Evolutionary conservation across 2,329 filamentous ascomycete species (phyloP).

Genomic region (Colletotrichum sp.): DNA sequence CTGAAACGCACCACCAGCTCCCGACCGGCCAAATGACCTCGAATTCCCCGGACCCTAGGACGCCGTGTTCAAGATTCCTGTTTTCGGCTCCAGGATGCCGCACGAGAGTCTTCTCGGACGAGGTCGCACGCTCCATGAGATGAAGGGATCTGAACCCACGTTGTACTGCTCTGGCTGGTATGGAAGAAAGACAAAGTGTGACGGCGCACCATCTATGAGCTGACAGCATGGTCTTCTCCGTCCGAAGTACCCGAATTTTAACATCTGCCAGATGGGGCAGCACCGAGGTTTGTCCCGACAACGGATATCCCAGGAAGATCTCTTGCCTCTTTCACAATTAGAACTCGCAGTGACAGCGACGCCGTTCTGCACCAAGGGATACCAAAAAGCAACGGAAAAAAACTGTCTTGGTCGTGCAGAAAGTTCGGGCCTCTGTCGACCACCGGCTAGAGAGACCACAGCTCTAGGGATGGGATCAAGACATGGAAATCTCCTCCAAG

Average conservation of each 20-base stretch:
- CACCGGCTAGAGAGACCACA: background rate
- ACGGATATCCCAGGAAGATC: background rate
- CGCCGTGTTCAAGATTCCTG: background rate
- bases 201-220: background rate
- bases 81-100: background rate
- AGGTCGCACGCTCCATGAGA: background rate
- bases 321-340: background rate
- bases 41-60: background rate
- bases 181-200: conserved; percentile 13
- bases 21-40: background rate
- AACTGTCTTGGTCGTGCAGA: background rate
- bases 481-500: background rate
- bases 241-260: background rate
- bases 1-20: background rate
- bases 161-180: background rate
- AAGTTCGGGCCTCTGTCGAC: background rate
- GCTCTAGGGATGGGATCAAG: background rate
- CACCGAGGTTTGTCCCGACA: background rate
- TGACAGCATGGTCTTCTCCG: background rate
- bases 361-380: conserved; percentile 6
- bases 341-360: background rate
- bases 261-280: background rate
- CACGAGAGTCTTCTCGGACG: background rate
- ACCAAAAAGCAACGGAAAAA: conserved; percentile 3
- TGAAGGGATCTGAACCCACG: conserved; percentile 9